Evolutionary conservation across 345 rosid genomes (phyloP), one percentile per base, ranked within the genome.

Genomic region (Pistacia atlantica): DNA sequence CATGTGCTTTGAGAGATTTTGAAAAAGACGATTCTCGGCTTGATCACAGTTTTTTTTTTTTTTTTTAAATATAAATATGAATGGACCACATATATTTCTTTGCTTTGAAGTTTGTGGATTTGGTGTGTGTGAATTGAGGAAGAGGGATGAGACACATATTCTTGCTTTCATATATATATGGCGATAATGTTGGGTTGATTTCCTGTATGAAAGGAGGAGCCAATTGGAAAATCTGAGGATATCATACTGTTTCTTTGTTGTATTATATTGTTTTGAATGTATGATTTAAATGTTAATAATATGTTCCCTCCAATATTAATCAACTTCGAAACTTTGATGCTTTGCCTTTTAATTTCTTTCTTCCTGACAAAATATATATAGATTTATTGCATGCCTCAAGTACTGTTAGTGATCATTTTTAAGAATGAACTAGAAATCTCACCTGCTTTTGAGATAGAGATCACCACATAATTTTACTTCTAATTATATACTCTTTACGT

Each of bases 71-170:
- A 0, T 11, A 49, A 68, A 48, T 25, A 25, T 11, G n/a, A 55
- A 68, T 61, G 70, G 46, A 4, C 71, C 71, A 71, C 48, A 18
- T 31, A 31, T 0, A 71, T 48, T 12, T 42, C 31, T 6, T 62
- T 10, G 8, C 80, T 77, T 77, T 62, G 58, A n/a, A 61, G 8
- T 63, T 55, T 77, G 49, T 64, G 72, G 8, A 5, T 42, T 8
- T 42, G 42, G 46, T 42, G 42, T 38, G 76, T 46, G 56, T 11
- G 70, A 2, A 22, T 49, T 67, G 42, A 65, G 12, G 45, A 38
- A n/a, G 51, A 33, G 42, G 22, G 25, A 33, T 49, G 25, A 5
- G 31, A 51, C 45, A 16, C 37, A 33, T 11, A 37, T 22, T 14
- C 63, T 65, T 38, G 64, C 52, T 64, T 38, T 67, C 11, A 22